Conservation (phyloP, 441 rosid species). For the Biscutella laevigata region DNA sequence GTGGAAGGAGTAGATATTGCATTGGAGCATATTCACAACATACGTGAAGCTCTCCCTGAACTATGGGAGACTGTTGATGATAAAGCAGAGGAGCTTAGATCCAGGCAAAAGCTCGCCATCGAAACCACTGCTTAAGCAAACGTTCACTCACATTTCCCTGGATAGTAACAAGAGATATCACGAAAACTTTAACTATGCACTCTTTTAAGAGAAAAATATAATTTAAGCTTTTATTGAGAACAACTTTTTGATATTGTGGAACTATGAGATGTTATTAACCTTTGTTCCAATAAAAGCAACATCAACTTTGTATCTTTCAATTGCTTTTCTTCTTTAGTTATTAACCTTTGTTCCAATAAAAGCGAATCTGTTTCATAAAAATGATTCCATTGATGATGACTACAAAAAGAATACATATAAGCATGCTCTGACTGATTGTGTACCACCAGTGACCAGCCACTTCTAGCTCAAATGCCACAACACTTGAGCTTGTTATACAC, state of each 20-base stretch:
- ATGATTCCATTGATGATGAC: conserved; percentile 47
- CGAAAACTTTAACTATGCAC: neutral
- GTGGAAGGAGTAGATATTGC: conserved; percentile 58
- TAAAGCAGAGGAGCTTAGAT: conserved; percentile 31
- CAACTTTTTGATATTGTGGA: neutral
- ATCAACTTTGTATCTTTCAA: conserved; percentile 10
- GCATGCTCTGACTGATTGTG: too few relatives aligned
- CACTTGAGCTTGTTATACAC: conserved; percentile 67
- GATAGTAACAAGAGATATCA: neutral
- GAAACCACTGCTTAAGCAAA: conserved; percentile 43
- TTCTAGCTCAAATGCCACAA: conserved; percentile 61
- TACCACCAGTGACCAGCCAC: conserved; percentile 57
- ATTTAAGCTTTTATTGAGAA: neutral
- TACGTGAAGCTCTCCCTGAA: conserved; percentile 79
- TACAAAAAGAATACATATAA: conserved; percentile 46
- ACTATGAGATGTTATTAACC: neutral
- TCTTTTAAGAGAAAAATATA: neutral
- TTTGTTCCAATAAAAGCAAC: neutral
- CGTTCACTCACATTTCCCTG: neutral
- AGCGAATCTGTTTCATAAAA: conserved; percentile 57
- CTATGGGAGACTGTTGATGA: conserved; percentile 58
- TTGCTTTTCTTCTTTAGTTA: conserved; percentile 39
- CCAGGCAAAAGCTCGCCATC: conserved; percentile 43
- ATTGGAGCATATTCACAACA: conserved; percentile 79
- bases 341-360: conserved; percentile 39